Percentiles rank a stretch among this genome's conserved stretches.
Conservation (phyloP, 2,329 filamentous ascomycete genomes). For the Verruconis gallopava region DNA sequence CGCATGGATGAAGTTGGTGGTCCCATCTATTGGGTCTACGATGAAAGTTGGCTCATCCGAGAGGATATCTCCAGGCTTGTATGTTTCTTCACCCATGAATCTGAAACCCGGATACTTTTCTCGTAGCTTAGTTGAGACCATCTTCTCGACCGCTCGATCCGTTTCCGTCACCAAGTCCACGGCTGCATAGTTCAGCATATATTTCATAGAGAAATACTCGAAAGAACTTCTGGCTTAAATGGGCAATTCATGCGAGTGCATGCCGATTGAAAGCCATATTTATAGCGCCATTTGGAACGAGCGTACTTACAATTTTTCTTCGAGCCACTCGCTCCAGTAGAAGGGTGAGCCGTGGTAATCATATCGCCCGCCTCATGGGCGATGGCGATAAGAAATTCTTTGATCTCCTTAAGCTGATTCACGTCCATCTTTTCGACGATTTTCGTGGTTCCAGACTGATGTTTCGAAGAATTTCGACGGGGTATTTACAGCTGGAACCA, state of each 20-base stretch:
- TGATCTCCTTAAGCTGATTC: slow-evolving; percentile 39
- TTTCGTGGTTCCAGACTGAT: too few species aligned
- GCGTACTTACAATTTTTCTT: slow-evolving; percentile 37
- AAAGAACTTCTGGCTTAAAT: background rate
- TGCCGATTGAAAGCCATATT: background rate
- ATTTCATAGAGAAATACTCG: background rate
- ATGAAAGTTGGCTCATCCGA: slow-evolving; percentile 61
- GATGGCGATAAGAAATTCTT: slow-evolving; percentile 34
- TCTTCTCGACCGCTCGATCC: slow-evolving; percentile 46
- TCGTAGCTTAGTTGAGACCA: slow-evolving; percentile 39
- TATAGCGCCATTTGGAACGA: too few species aligned
- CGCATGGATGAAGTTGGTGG: slow-evolving; percentile 67
- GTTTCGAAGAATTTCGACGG: too few species aligned
- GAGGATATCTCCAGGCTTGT: slow-evolving; percentile 51
- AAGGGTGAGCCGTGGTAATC: slow-evolving; percentile 33
- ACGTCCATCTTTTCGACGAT: slow-evolving; percentile 65
- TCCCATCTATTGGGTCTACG: slow-evolving; percentile 73
- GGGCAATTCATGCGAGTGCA: background rate
- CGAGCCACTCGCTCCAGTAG: slow-evolving; percentile 26
- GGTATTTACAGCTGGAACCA: too few species aligned
- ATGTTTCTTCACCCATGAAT: slow-evolving; percentile 68
- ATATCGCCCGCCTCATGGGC: slow-evolving; percentile 33
- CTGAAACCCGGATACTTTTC: slow-evolving; percentile 39
- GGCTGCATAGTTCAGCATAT: slow-evolving; percentile 21
- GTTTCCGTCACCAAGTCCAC: slow-evolving; percentile 52